Conservation (phyloP, 176 grass and related monocot genomes). For the Neostapfia colusana region DNA sequence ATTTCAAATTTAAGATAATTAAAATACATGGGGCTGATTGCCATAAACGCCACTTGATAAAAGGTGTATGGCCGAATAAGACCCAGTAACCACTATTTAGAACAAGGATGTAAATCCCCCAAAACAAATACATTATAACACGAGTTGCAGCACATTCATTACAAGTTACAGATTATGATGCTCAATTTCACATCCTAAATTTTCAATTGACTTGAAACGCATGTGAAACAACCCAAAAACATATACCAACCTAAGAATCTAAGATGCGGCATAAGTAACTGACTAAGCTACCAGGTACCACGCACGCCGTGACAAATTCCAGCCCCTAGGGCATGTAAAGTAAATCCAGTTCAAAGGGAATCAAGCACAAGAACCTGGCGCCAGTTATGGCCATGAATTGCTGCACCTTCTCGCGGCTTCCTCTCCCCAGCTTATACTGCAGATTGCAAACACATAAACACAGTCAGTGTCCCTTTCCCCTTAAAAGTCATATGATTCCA, state of each 20-base stretch:
- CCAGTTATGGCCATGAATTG: conserved; percentile 99
- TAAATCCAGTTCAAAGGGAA: not conserved
- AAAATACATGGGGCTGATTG: not conserved
- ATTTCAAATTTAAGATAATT: not conserved
- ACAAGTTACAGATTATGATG: not conserved
- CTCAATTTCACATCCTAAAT: not conserved
- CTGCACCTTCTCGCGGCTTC: conserved; percentile 94
- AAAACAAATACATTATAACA: not conserved
- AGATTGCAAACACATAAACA: conserved; percentile 2
- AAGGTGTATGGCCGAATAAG: not conserved
- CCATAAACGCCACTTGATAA: not conserved
- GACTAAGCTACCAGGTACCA: conserved; percentile 4
- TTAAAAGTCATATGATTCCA: not conserved
- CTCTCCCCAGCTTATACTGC: conserved; percentile 98
- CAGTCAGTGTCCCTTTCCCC: not conserved
- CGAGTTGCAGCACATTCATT: not conserved
- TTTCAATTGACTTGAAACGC: not conserved
- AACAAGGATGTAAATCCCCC: not conserved
- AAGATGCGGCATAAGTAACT: not conserved
- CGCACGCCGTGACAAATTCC: conserved; percentile 15
- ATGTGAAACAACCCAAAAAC: conserved; percentile 1
- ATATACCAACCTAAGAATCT: not conserved
- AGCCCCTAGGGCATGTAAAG: not conserved
- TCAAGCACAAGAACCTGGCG: conserved; percentile 47
- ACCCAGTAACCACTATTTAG: not conserved